Base-by-base conservation (phyloP, 768 basidiomycete species). In the Boletus edulis region DNA sequence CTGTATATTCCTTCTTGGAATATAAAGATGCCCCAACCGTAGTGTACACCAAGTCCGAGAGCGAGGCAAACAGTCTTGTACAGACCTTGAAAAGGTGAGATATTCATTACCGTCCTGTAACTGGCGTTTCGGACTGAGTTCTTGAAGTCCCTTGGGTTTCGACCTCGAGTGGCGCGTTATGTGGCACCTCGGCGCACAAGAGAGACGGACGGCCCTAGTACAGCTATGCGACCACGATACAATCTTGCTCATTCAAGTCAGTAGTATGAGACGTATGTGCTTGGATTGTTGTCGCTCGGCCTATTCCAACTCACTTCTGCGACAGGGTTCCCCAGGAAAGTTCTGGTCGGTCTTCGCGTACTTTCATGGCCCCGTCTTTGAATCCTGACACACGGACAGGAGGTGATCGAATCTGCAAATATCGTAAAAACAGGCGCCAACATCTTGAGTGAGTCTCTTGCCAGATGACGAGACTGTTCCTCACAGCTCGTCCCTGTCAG, bases 151-250 rank as follows among this genome's bases (percentile, higher is more conserved):
- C 10, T 42, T 81, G 11, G 81, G 81, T 8, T 78, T 81, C 29
- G 81, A 81, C 64, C 68, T 81, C 40, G 80, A 81, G 60, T 81
- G 80, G 80, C 66, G 70, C 15, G 71, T 78, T 18, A 60, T 62
- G 43, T 72, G 67, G 49, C 58, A 66, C n/a, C 65, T 63, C 4
- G 63, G 69, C 32, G 65, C 68, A 8, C 55, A 63, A 34, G 72
- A 73, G 51, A 66, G 73, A 46, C 67, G 70, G 32, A 74, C 76
- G 3, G 77, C 80, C 0, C 64, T 80, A 3, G 74, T 81, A 1
- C 81, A 82, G 59, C 48, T 82, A 0, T 75, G 73, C 38, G 79
- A 81, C 53, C 61, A 51, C 22, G 62, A 62, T 1, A 76, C 70
- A 20, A 77, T 82, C 24, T 56, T 82, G 46, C 67, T 82, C 31